phyloP scores from a whole-genome alignment of 2,329 filamentous ascomycete species.

The Graphiopsis chlorocephala region DNA sequence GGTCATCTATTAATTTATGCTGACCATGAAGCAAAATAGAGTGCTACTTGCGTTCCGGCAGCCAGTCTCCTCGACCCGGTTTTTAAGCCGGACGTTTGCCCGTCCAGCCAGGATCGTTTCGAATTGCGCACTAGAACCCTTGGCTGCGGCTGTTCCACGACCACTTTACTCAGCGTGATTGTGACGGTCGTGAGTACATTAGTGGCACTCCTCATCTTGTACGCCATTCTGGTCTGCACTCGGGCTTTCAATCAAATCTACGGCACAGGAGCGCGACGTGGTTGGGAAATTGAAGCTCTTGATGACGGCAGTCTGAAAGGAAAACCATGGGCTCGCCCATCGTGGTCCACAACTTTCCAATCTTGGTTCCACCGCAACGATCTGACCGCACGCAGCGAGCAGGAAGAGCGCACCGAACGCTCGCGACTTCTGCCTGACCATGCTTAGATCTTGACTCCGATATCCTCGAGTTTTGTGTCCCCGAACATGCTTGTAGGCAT shows the following conservation, averaged over 20 bases:
- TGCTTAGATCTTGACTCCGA: background rate
- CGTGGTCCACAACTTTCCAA: constrained; percentile 10
- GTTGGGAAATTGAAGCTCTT: constrained; percentile 31
- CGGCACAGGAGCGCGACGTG: constrained; percentile 26
- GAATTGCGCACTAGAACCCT: constrained; percentile 45
- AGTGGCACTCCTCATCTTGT: constrained; percentile 38
- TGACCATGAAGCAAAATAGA: constrained; percentile 20
- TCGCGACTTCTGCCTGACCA: constrained; percentile 28
- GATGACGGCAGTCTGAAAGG: constrained; percentile 27
- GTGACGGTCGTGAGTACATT: constrained; percentile 44
- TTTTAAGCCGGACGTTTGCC: constrained; percentile 33
- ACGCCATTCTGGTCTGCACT: constrained; percentile 24
- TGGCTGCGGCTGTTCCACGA: constrained; percentile 47
- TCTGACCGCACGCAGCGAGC: constrained; percentile 35
- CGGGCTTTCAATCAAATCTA: constrained; percentile 26
- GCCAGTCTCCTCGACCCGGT: constrained; percentile 42
- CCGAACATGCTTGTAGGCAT: background rate
- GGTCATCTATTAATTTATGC: background rate
- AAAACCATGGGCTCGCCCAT: constrained; percentile 23
- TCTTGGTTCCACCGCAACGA: constrained; percentile 18
- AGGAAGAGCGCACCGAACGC: constrained; percentile 34
- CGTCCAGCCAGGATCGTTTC: constrained; percentile 43
- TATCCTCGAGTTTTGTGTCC: background rate
- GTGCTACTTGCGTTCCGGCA: constrained; percentile 42
- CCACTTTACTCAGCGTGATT: constrained; percentile 44